Percentiles rank a stretch among this genome's conserved stretches.
These are phyloP conservation scores for Aspergillus japonicus DNA, from an alignment of 2,329 filamentous ascomycete genomes.

Conservation along the genomic window DNA sequence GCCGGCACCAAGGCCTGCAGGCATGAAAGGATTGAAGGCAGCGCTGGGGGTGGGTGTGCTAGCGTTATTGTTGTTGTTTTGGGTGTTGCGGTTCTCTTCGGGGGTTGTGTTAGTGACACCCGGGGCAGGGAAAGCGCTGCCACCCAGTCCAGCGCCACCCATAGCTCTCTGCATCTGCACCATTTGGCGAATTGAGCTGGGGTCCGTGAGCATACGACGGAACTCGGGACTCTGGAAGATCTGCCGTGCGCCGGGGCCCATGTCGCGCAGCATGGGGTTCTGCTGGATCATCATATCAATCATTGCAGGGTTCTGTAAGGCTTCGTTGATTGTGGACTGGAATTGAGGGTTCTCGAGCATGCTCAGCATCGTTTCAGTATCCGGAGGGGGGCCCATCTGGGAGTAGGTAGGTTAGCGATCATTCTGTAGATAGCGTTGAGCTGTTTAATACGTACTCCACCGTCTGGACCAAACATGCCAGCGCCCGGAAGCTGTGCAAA, in stretches of 20 bases:
- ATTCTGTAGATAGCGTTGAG: not conserved
- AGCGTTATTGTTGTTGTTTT: slow-evolving; percentile 40
- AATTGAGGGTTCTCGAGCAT: slow-evolving; percentile 89
- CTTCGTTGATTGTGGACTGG: slow-evolving; percentile 85
- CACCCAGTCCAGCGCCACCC: slow-evolving; percentile 52
- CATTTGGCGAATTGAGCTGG: slow-evolving; percentile 77
- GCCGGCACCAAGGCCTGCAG: slow-evolving; percentile 26
- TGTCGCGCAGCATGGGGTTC: slow-evolving; percentile 76
- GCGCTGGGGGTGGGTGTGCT: slow-evolving; percentile 44
- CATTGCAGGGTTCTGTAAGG: slow-evolving; percentile 90
- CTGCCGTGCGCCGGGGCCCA: slow-evolving; percentile 71
- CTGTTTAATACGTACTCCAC: slow-evolving; percentile 66
- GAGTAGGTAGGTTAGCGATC: slow-evolving; percentile 17
- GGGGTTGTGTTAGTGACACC: slow-evolving; percentile 86
- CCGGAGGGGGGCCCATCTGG: slow-evolving; percentile 86
- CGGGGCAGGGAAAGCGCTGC: slow-evolving; percentile 75
- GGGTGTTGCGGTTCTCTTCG: slow-evolving; percentile 41
- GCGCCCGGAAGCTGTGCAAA: slow-evolving; percentile 84
- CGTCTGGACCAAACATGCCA: slow-evolving; percentile 89
- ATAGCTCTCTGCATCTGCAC: slow-evolving; percentile 74
- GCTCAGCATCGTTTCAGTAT: slow-evolving; percentile 74
- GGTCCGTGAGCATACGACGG: slow-evolving; percentile 89
- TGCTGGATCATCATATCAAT: slow-evolving; percentile 92
- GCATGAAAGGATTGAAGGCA: slow-evolving; percentile 35
- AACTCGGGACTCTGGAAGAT: slow-evolving; percentile 87